Evolutionary conservation across 306 rosid genomes (phyloP), one percentile per base, ranked within the genome.

Genomic region (Prunus davidiana): DNA sequence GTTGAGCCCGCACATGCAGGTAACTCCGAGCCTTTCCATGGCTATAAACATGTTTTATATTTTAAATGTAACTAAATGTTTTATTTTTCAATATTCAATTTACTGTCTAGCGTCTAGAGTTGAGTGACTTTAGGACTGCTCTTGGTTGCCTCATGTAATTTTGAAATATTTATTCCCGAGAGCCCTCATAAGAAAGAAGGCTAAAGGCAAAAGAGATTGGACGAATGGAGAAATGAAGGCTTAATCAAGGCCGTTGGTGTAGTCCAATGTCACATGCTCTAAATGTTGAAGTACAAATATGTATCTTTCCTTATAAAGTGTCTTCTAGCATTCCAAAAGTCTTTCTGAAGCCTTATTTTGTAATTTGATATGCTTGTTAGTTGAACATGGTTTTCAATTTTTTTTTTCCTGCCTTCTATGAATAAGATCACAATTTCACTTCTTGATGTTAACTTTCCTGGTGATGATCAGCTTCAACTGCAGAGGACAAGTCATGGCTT

Each of bases 401-500:
- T 56, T 9, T 9, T 14, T 61, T 49, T 50, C 20, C 45, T 3
- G 41, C 18, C 57, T 24, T 64, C 18, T 20, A 51, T 14, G 49
- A 43, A 43, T 38, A n/a, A 65, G 58, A 38, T 20, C 14, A 14
- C 14, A 10, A 27, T 10, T 7, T 62, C 16, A 24, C n/a, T 38
- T 49, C 3, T 25, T 13, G 13, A 14, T 16, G 41, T 19, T 8
- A n/a, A 75, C 52, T 63, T 62, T 32, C 30, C 11, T 79, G 65
- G 30, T 72, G 16, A 54, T 30, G 49, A 43, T 46, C 68, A 72
- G 76, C 55, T 87, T 81, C 75, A 41, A 50, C 76, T 30, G 80
- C 82, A 86, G 97, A 94, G 79, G 96, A 90, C 27, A 87, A 80
- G 76, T 74, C 83, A 8, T 86, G 22, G 22, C 69, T 32, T 58